Base-by-base conservation (phyloP, 2,329 filamentous ascomycete genomes). In the Pseudogymnoascus sp. region DNA sequence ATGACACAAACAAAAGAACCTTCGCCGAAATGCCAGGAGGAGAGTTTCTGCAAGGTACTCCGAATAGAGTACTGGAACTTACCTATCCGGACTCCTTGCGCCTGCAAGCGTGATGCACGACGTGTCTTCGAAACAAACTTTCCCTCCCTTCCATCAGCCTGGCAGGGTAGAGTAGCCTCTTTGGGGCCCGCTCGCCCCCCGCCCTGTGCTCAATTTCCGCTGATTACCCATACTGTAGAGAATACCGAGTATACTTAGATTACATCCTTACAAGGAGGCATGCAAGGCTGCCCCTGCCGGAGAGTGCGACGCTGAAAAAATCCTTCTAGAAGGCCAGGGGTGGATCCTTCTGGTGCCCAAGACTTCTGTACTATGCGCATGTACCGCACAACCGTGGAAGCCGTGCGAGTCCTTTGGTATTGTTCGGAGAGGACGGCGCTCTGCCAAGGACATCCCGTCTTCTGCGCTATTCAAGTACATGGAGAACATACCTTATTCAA, bases 51-150 rank as follows among this genome's bases (percentile, higher is more conserved):
- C 45, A 55, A 55, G 45, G 45, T 55, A 31, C 45, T 55, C 45
- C 45, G 26, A 55, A 55, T 55, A 55, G 26, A 55, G 45, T 55
- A 33, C 45, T 12, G n/a, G 3, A 33, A 52, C 45, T 52, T 14
- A 33, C 45, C 45, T 52, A 52, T 52, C 45, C 26, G 45, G 26
- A 31, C 45, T 52, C 45, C 45, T 33, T 31, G 45, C 45, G 45
- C 14, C 26, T 23, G n/a, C 45, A 55, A 55, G 45, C 26, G 26
- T 33, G n/a, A 55, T 33, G 45, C 45, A 55, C 45, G 26, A 55
- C 45, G 45, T 26, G 45, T 55, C 45, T 55, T 33, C 45, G 45
- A 55, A 55, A 55, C 45, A 55, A 55, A 55, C 45, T 55, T 55
- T 55, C 45, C 45, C 8, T 55, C 29, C 45, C 45, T 19, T 33